Evolutionary conservation across 257 asterid species (phyloP).

Genomic region (Perilla frutescens): DNA sequence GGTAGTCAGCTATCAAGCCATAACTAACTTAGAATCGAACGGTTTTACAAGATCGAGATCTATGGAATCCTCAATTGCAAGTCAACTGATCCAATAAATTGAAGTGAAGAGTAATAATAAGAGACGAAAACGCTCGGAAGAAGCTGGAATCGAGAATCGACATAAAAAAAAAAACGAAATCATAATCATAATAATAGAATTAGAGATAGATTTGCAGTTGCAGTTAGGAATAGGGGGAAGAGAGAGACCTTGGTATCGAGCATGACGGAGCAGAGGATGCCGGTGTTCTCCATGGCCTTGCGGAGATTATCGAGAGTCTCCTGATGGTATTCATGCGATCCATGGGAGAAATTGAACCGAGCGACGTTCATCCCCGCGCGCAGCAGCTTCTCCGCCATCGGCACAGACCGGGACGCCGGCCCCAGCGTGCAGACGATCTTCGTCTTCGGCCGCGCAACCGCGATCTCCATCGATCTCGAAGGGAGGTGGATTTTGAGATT

Average conservation of each 20-base stretch:
- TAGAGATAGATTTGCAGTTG: not conserved
- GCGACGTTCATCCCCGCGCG: conserved; percentile 73
- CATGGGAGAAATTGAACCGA: conserved; percentile 68
- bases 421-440: conserved; percentile 73
- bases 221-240: not conserved
- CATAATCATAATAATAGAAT: not conserved
- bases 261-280: conserved; percentile 72
- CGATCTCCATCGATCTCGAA: conserved; percentile 14
- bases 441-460: conserved; percentile 53
- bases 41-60: not conserved
- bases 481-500: not conserved
- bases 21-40: too few species aligned
- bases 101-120: not conserved
- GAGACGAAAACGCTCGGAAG: not conserved
- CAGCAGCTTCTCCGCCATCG: conserved; percentile 63
- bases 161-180: not conserved
- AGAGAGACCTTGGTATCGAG: conserved; percentile 57
- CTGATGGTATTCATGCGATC: conserved; percentile 67
- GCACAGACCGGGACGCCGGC: conserved; percentile 62
- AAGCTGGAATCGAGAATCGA: not conserved
- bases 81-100: not conserved
- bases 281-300: conserved; percentile 63
- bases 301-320: conserved; percentile 69
- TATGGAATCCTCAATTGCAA: not conserved
- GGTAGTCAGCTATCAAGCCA: too few species aligned